Evolutionary conservation across 2,329 filamentous ascomycete species (phyloP).

Genomic region (Exophiala oligosperma): DNA sequence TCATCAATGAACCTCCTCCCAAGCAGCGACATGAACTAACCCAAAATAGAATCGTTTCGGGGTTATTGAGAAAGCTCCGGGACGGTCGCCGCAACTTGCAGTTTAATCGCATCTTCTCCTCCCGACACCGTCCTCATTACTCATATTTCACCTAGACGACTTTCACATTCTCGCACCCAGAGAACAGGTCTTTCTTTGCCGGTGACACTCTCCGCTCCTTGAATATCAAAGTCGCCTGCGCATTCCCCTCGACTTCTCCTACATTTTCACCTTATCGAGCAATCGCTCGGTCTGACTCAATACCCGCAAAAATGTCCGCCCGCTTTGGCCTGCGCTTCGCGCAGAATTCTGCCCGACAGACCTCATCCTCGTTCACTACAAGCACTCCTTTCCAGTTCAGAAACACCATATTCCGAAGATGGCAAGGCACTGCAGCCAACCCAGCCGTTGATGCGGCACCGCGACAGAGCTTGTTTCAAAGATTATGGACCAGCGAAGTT

Average conservation of each 20-base stretch:
- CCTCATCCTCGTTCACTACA: slow-evolving; percentile 38
- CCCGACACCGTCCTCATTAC: not conserved
- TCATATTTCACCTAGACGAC: not conserved
- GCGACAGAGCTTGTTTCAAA: slow-evolving; percentile 60
- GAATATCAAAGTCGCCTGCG: not conserved
- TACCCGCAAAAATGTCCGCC: slow-evolving; percentile 50
- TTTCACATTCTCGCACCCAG: not conserved
- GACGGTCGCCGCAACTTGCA: not conserved
- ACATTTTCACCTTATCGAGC: not conserved
- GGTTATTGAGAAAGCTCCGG: not conserved
- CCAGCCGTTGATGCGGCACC: slow-evolving; percentile 43
- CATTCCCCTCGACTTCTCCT: not conserved
- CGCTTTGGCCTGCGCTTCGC: slow-evolving; percentile 60
- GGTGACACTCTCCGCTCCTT: not conserved
- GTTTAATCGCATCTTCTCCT: not conserved
- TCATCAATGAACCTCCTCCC: not conserved
- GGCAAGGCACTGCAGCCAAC: slow-evolving; percentile 66
- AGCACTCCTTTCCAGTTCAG: slow-evolving; percentile 53
- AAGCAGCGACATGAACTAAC: not conserved
- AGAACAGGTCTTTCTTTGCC: not conserved
- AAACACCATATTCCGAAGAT: slow-evolving; percentile 59
- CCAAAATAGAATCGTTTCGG: not conserved
- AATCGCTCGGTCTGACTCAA: not conserved
- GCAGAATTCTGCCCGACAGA: slow-evolving; percentile 53
- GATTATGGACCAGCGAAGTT: slow-evolving; percentile 79